Percentiles rank a stretch among this genome's conserved stretches.
These are phyloP conservation scores for Bremia lactucae DNA, from an alignment of 352 stramenopile species.

Conservation along the genomic window DNA sequence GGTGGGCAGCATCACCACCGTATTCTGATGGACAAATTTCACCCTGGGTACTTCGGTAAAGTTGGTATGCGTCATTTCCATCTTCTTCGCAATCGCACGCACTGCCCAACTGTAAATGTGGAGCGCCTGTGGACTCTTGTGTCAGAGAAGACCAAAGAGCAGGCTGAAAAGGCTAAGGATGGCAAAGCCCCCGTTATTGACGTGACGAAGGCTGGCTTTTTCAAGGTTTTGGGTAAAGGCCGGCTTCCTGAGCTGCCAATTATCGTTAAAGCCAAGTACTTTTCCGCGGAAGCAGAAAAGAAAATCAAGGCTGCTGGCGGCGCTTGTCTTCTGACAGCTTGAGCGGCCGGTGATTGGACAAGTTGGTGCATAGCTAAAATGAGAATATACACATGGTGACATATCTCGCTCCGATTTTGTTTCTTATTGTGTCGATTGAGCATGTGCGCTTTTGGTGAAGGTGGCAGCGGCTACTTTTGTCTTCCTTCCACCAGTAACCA, in stretches of 20 bases:
- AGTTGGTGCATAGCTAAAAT: constrained; percentile 70
- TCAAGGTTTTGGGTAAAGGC: constrained; percentile 99
- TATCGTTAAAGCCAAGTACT: constrained; percentile 99
- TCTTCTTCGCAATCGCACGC: constrained; percentile 91
- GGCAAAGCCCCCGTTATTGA: constrained; percentile 99
- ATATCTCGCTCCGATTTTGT: constrained; percentile 7
- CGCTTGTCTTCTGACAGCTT: constrained; percentile 96
- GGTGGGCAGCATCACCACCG: constrained; percentile 99
- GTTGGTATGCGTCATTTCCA: constrained; percentile 99
- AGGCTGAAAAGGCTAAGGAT: constrained; percentile 89
- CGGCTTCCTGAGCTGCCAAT: constrained; percentile 93
- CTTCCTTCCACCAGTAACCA: constrained; percentile 3
- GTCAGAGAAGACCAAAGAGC: constrained; percentile 95
- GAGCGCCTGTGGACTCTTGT: constrained; percentile 99
- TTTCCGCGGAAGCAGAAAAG: constrained; percentile 98
- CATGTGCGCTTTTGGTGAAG: constrained; percentile 3
- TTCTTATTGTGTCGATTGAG: background rate
- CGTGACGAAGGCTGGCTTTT: constrained; percentile 95
- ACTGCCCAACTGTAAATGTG: constrained; percentile 98
- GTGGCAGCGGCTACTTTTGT: constrained; percentile 1
- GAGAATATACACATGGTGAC: constrained; percentile 53
- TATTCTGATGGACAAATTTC: constrained; percentile 99
- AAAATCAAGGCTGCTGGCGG: constrained; percentile 99
- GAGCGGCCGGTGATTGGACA: constrained; percentile 57
- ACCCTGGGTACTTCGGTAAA: constrained; percentile 99